Evolutionary conservation across 2,329 filamentous ascomycete genomes (phyloP), one percentile per base, ranked within the genome.

Genomic region (Aureobasidium sp.): DNA sequence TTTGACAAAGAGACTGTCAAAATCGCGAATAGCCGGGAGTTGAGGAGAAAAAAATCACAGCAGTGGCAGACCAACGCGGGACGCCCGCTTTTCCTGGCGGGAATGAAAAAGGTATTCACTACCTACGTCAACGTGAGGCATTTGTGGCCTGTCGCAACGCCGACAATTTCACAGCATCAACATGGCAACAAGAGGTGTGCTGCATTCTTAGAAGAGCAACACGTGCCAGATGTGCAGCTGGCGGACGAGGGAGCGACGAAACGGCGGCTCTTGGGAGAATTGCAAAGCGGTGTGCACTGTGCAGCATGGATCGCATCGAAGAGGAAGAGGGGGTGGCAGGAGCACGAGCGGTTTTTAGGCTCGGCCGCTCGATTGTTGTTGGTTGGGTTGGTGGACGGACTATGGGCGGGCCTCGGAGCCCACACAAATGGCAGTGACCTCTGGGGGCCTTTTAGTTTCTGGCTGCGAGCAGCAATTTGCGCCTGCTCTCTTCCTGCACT

Each of bases 81-180:
- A 37, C 29, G 17, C 44, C 45, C 45, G 45, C 54, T 47, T 58
- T 58, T 58, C 33, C 54, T 44, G 33, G 11, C 47, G 47, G 57
- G 57, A 50, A 50, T 42, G 56, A 40, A 40, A 11, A 24, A 24
- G n/a, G 47, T 33, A 49, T 50, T 48, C 24, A 11, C 45, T 48
- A 48, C 45, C 45, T 48, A 48, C 45, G 57, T 60, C 57, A 60
- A 47, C 40, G 24, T 60, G 57, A 60, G 57, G 57, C 57, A 60
- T 60, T 50, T 60, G 22, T 57, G 42, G 39, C 9, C n/a, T 24
- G 40, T 47, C 53, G 24, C 39, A 60, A 40, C 57, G 22, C 40
- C 45, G 12, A 49, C 57, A 60, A 50, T 45, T 35, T 31, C 15
- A 48, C 19, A 42, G 39, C 52, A 58, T 29, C 42, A 47, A 15